Evolutionary conservation across 305 asterid genomes (phyloP), one percentile per base, ranked within the genome.

Genomic region (Galium porrigens): DNA sequence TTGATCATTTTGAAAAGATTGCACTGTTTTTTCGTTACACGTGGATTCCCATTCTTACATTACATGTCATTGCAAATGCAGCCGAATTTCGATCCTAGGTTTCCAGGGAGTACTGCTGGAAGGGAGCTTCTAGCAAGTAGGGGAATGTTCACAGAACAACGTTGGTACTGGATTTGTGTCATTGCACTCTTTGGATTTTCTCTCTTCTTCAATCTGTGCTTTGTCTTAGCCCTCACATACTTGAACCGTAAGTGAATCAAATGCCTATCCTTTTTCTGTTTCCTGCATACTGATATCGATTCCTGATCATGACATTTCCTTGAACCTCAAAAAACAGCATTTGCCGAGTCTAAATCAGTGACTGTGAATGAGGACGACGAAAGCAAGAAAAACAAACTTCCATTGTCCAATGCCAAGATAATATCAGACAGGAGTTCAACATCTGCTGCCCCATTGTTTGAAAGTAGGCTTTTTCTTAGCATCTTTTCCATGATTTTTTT

Each of bases 151-250:
- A 39, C 71, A 9, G 85, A 84, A 67, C 94, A 87, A 33, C 75
- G 82, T 67, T 83, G 82, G 91, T 90, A 74, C 70, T 90, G 97
- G 97, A 58, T 90, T 55, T 87, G 95, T 63, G 68, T 90, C 32
- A 25, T 75, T 78, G 95, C 95, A 57, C 89, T 90, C 64, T 80
- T 90, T 67, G 95, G 84, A 0, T 90, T 90, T 69, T 87, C 97
- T 4, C 44, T 87, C 67, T 76, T 90, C 68, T 90, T 87, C 87
- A 90, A 90, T 74, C 60, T 87, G 66, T 81, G 73, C 79, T 90
- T 83, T 79, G 80, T 71, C 61, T 29, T 78, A 22, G 95, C 97
- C 3, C 79, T 90, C 53, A 79, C 89, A n/a, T 87, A 87, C 73
- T 75, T 90, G 32, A 72, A 84, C 12, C 95, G 97, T 90, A 83